Evolutionary conservation across 257 asterid species (phyloP).

Genomic region (Scutellaria baicalensis): DNA sequence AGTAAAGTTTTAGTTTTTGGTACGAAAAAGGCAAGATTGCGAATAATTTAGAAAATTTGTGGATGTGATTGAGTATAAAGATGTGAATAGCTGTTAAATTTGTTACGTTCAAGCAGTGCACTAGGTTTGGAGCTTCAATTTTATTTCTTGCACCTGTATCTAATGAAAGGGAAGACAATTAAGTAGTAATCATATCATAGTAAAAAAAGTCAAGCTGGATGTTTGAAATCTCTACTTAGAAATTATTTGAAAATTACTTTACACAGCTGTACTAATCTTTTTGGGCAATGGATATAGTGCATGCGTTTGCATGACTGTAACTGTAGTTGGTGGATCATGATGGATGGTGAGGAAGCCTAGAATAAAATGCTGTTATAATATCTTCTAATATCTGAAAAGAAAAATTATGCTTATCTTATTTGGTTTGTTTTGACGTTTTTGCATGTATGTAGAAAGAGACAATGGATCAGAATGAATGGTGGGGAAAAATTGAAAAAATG

Average conservation of each 20-base stretch:
- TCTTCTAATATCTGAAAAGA: background rate
- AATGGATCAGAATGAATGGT: slow-evolving; percentile 88
- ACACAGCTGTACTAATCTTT: background rate
- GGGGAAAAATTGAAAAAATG: slow-evolving; percentile 74
- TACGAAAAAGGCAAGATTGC: background rate
- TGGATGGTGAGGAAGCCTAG: background rate
- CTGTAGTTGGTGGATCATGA: background rate
- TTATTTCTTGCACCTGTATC: background rate
- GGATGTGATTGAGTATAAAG: background rate
- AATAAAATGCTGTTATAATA: background rate
- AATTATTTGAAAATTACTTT: background rate
- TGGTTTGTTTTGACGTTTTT: background rate
- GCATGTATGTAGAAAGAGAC: slow-evolving; percentile 52
- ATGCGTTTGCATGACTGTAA: background rate
- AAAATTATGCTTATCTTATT: background rate
- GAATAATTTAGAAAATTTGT: background rate
- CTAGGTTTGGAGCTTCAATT: background rate
- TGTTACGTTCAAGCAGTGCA: background rate
- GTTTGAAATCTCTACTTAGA: background rate
- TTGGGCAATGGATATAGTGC: background rate
- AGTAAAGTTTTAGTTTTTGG: background rate
- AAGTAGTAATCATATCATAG: background rate
- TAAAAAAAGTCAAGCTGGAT: background rate
- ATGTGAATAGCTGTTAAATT: background rate
- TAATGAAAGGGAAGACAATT: background rate